Conservation (phyloP, 352 stramenopile species). For the Phytophthora tentaculata region DNA sequence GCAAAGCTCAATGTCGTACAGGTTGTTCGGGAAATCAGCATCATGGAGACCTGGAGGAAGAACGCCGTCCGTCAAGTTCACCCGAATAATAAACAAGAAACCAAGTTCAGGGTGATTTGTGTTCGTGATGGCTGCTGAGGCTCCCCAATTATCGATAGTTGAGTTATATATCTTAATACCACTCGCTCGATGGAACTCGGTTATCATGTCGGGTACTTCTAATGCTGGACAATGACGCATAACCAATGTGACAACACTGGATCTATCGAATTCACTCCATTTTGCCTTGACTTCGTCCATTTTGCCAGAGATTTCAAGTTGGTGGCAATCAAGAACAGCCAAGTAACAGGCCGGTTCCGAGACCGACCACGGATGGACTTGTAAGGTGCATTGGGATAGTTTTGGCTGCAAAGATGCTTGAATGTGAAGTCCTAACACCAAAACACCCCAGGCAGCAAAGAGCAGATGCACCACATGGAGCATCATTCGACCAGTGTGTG, state of each 20-base stretch:
- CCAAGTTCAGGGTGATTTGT: conserved; percentile 27
- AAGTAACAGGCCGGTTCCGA: conserved; percentile 34
- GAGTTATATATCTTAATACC: conserved; percentile 50
- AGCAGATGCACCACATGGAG: not conserved
- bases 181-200: conserved; percentile 23
- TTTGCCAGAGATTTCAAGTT: conserved; percentile 8
- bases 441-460: conserved; percentile 23
- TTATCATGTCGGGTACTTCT: conserved; percentile 25
- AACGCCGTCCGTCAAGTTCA: not conserved
- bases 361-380: conserved; percentile 33
- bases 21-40: conserved; percentile 18
- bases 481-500: not conserved
- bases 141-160: conserved; percentile 33
- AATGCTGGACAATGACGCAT: conserved; percentile 40
- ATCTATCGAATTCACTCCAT: conserved; percentile 26
- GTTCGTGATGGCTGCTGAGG: conserved; percentile 34
- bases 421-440: conserved; percentile 31
- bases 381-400: conserved; percentile 26
- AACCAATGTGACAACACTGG: conserved; percentile 26
- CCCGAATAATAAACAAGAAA: conserved; percentile 6
- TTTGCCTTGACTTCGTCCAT: conserved; percentile 13
- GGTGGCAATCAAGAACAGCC: conserved; percentile 36
- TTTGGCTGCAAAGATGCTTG: conserved; percentile 18
- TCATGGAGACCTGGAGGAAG: not conserved
- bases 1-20: conserved; percentile 43